Conservation (phyloP, 495 filamentous ascomycete genomes). For the Penicillium soppii region DNA sequence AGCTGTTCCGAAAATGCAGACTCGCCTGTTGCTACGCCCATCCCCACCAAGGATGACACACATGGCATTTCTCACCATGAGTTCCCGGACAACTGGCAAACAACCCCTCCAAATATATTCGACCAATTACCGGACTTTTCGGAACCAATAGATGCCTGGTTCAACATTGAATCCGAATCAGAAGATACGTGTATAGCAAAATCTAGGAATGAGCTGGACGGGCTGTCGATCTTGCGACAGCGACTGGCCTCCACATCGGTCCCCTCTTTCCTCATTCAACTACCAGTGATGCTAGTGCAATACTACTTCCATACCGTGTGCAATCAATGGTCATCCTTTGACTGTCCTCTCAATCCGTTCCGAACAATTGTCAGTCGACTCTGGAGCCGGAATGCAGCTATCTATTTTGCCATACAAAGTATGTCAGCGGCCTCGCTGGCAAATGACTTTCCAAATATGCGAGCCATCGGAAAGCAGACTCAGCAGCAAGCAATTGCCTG, state of each 20-base stretch:
- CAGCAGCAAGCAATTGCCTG: slow-evolving; percentile 28
- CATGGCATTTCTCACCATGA: not conserved
- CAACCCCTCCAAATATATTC: slow-evolving; percentile 12
- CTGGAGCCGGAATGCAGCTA: slow-evolving; percentile 25
- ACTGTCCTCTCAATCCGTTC: slow-evolving; percentile 27
- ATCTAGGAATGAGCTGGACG: slow-evolving; percentile 6
- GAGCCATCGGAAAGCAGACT: slow-evolving; percentile 23
- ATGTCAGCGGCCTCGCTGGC: slow-evolving; percentile 28
- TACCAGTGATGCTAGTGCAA: slow-evolving; percentile 25
- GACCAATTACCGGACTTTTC: slow-evolving; percentile 17
- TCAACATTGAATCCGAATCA: not conserved
- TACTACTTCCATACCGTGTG: slow-evolving; percentile 29
- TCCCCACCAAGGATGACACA: not conserved
- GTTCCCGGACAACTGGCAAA: slow-evolving; percentile 14
- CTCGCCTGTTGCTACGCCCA: not conserved
- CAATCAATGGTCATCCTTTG: slow-evolving; percentile 29
- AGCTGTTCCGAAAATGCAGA: not conserved
- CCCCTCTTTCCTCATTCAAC: slow-evolving; percentile 25
- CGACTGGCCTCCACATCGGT: slow-evolving; percentile 19
- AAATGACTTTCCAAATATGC: slow-evolving; percentile 26
- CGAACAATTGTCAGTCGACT: slow-evolving; percentile 22
- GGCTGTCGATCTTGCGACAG: slow-evolving; percentile 18
- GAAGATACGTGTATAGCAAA: slow-evolving; percentile 8
- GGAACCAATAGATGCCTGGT: slow-evolving; percentile 6
- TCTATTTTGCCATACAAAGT: slow-evolving; percentile 28